phyloP scores from a whole-genome alignment of 768 basidiomycete genomes.

The Hydnomerulius pinastri region DNA sequence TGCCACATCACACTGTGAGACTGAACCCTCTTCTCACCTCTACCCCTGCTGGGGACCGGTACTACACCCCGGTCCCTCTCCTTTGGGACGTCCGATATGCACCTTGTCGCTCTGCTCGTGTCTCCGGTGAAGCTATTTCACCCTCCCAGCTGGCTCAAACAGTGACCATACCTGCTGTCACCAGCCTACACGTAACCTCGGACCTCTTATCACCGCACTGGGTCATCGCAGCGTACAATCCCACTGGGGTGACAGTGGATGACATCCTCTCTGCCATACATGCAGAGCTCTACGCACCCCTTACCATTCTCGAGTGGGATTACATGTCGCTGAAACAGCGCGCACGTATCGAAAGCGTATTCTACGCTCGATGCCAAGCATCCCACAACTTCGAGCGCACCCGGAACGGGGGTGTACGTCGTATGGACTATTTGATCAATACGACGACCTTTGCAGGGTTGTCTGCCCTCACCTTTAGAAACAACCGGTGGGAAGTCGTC shows the following conservation, averaged over 20 bases:
- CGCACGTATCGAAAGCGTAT: conserved; percentile 41
- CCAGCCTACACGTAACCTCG: conserved; percentile 43
- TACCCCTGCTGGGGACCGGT: conserved; percentile 9
- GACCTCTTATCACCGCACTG: conserved; percentile 48
- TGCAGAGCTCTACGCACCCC: conserved; percentile 36
- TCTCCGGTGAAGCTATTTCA: conserved; percentile 9
- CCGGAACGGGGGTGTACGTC: conserved; percentile 43
- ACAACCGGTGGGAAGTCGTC: conserved; percentile 42
- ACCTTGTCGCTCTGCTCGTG: conserved; percentile 31
- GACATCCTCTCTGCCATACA: conserved; percentile 54
- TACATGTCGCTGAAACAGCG: conserved; percentile 43
- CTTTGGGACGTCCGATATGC: conserved; percentile 53
- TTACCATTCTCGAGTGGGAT: conserved; percentile 47
- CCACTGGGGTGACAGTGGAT: conserved; percentile 49
- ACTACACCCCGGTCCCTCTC: conserved; percentile 25
- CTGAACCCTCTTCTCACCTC: conserved; percentile 22
- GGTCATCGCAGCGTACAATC: conserved; percentile 43
- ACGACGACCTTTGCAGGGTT: conserved; percentile 57
- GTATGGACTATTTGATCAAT: conserved; percentile 50
- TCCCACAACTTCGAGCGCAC: conserved; percentile 37
- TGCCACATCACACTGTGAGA: conserved; percentile 13
- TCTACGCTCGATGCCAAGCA: conserved; percentile 46
- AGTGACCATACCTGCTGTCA: conserved; percentile 46
- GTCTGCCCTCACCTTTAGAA: conserved; percentile 38
- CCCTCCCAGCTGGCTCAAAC: conserved; percentile 35